Percentiles rank a stretch among this genome's conserved stretches.
These are phyloP conservation scores for Xanthoceras sorbifolium DNA, from an alignment of 345 rosid species.

Conservation along the genomic window DNA sequence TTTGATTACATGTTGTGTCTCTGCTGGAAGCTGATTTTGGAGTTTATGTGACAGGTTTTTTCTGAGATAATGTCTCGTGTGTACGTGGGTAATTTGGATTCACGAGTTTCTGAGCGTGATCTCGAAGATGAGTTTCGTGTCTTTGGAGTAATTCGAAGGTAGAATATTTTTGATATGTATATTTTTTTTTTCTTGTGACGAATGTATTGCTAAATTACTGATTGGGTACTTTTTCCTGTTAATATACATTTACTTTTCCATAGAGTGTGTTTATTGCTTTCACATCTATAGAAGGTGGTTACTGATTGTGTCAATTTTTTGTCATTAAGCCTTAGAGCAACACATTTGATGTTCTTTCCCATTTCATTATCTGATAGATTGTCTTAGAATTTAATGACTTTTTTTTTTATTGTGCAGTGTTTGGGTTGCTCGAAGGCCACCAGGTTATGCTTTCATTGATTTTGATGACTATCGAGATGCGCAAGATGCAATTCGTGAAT, in stretches of 20 bases:
- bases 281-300: too few relatives aligned
- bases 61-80: slow-evolving; percentile 63
- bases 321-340: not conserved
- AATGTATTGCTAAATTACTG: not conserved
- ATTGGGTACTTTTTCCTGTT: not conserved
- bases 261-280: not conserved
- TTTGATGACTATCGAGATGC: slow-evolving; percentile 87
- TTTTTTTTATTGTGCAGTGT: slow-evolving; percentile 50
- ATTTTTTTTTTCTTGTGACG: not conserved
- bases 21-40: not conserved
- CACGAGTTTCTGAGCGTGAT: slow-evolving; percentile 71
- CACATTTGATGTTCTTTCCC: not conserved
- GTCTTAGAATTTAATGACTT: not conserved
- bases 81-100: slow-evolving; percentile 78
- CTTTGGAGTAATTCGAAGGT: slow-evolving; percentile 71
- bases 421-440: slow-evolving; percentile 97
- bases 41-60: slow-evolving; percentile 27
- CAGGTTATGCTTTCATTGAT: slow-evolving; percentile 89
- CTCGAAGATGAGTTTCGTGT: slow-evolving; percentile 77
- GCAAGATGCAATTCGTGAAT: slow-evolving; percentile 72
- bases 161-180: not conserved
- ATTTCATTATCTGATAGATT: not conserved
- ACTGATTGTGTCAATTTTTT: not conserved
- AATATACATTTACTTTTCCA: not conserved
- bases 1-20: not conserved